A percentile compares a stretch with the other conserved stretches of the same genome.
These are phyloP conservation scores for Limnanthes douglasii DNA, from an alignment of 345 rosid genomes.

Conservation along the genomic window DNA sequence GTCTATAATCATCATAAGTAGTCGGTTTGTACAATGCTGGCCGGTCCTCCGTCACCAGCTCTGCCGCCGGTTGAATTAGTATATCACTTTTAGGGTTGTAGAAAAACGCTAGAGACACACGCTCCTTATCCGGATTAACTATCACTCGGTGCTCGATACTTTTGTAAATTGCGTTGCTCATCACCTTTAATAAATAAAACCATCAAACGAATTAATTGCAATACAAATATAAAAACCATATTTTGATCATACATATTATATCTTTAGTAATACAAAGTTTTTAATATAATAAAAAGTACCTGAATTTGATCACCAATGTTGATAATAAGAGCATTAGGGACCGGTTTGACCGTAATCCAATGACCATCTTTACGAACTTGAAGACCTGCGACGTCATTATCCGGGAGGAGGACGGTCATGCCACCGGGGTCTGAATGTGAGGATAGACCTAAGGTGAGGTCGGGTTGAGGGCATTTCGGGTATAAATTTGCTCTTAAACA, in stretches of 20 bases:
- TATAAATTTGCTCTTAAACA: constrained; percentile 79
- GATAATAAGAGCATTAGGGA: constrained; percentile 63
- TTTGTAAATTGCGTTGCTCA: constrained; percentile 75
- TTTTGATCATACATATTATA: neutral
- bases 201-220: neutral
- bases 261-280: too few species aligned
- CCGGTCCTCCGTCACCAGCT: constrained; percentile 35
- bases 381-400: constrained; percentile 56
- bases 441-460: constrained; percentile 68
- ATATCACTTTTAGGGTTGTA: constrained; percentile 85
- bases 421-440: constrained; percentile 96
- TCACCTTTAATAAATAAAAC: too few species aligned
- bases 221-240: neutral
- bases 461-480: constrained; percentile 92
- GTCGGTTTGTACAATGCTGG: constrained; percentile 52
- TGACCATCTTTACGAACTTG: constrained; percentile 44
- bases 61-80: constrained; percentile 49
- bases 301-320: constrained; percentile 93
- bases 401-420: constrained; percentile 71
- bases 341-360: constrained; percentile 92
- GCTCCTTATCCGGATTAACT: constrained; percentile 47
- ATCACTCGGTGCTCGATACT: constrained; percentile 92
- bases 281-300: constrained; percentile 21
- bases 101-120: constrained; percentile 81
- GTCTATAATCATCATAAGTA: constrained; percentile 83